phyloP scores from a whole-genome alignment of 148 eudicot species.

The Oxyria digyna region DNA sequence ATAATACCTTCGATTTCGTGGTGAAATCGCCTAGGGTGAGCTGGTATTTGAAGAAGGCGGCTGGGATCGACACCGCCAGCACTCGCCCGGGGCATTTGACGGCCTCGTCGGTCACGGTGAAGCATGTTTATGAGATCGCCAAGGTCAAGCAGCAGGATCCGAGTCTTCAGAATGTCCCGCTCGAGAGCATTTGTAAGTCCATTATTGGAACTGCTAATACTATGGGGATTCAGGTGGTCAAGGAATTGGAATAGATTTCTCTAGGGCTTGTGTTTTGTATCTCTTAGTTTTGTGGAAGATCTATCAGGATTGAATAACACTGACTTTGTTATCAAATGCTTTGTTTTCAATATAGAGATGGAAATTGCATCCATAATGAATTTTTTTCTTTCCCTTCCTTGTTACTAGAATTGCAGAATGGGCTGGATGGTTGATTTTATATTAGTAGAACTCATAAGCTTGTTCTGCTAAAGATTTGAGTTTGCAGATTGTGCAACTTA shows the following conservation, averaged over 20 bases:
- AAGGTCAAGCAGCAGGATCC: constrained; percentile 76
- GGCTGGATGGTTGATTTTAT: neutral
- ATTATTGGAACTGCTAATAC: constrained; percentile 76
- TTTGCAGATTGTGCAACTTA: neutral
- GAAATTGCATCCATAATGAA: neutral
- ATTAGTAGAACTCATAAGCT: neutral
- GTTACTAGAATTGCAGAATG: neutral
- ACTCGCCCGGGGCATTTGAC: constrained; percentile 56
- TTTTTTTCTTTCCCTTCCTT: neutral
- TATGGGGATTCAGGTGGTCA: constrained; percentile 67
- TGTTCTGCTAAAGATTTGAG: neutral
- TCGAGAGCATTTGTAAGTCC: constrained; percentile 64
- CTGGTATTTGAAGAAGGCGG: constrained; percentile 81
- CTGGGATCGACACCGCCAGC: constrained; percentile 64
- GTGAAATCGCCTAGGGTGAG: constrained; percentile 64
- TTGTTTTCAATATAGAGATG: neutral
- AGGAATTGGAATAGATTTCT: constrained; percentile 44
- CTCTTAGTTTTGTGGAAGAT: neutral
- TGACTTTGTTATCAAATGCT: neutral
- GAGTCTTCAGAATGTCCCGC: constrained; percentile 36
- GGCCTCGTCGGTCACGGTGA: constrained; percentile 42
- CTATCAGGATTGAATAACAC: neutral
- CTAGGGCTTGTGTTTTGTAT: neutral
- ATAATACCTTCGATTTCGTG: constrained; percentile 72
- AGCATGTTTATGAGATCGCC: constrained; percentile 80